Conservation (phyloP, 2,329 filamentous ascomycete species). For the Fusarium temperatum region DNA sequence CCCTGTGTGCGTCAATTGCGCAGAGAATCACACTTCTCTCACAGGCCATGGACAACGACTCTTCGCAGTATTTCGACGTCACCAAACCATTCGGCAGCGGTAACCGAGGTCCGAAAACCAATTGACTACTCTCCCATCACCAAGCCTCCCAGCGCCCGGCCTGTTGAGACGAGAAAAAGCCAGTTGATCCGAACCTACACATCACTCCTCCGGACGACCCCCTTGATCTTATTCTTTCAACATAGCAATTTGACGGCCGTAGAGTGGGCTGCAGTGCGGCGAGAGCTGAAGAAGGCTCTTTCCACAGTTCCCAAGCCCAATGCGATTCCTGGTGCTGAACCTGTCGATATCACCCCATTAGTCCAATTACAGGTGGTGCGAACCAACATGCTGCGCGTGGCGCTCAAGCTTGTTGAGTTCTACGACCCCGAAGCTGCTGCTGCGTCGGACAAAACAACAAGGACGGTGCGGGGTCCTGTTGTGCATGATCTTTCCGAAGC, state of each 20-base stretch:
- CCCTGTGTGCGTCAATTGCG: slow-evolving; percentile 42
- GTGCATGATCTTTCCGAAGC: slow-evolving; percentile 63
- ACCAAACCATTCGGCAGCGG: slow-evolving; percentile 37
- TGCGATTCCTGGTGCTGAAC: slow-evolving; percentile 39
- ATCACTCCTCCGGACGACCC: slow-evolving; percentile 84
- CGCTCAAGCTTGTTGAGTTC: slow-evolving; percentile 87
- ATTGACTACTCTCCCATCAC: slow-evolving; percentile 67
- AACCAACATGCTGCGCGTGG: slow-evolving; percentile 87
- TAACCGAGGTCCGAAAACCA: slow-evolving; percentile 47
- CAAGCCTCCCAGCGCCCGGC: slow-evolving; percentile 89
- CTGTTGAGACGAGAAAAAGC: slow-evolving; percentile 86
- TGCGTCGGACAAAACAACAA: slow-evolving; percentile 43
- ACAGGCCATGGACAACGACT: slow-evolving; percentile 32
- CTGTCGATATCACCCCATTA: slow-evolving; percentile 62
- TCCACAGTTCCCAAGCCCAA: slow-evolving; percentile 51
- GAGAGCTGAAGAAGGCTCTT: slow-evolving; percentile 56
- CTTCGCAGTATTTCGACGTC: slow-evolving; percentile 43
- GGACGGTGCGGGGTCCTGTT: slow-evolving; percentile 47
- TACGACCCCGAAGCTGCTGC: slow-evolving; percentile 64
- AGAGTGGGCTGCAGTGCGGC: slow-evolving; percentile 62
- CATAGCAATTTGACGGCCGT: slow-evolving; percentile 74
- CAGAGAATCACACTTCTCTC: slow-evolving; percentile 19
- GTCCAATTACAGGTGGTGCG: slow-evolving; percentile 86
- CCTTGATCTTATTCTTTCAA: slow-evolving; percentile 84
- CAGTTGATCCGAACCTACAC: slow-evolving; percentile 89